These are phyloP conservation scores for Hordeum marinum DNA, from an alignment of 176 grass and related monocot species.

Conservation along the genomic window DNA sequence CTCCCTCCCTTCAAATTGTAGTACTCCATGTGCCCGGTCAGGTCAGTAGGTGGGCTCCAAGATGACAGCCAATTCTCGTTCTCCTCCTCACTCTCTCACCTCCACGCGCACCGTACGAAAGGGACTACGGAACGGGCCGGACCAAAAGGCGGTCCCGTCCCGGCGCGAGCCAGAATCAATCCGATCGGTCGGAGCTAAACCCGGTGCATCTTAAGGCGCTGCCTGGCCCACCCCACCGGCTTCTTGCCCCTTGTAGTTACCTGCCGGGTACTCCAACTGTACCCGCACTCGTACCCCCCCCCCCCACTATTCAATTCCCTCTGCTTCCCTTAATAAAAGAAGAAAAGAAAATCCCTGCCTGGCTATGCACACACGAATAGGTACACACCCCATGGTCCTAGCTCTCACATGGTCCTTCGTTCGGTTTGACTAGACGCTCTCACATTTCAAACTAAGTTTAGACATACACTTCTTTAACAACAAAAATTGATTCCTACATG, in stretches of 20 bases:
- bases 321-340: too few species aligned
- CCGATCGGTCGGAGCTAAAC: conserved; percentile 18
- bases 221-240: conserved; percentile 17
- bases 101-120: conserved; percentile 19
- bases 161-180: not conserved
- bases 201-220: not conserved
- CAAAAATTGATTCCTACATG: too few species aligned
- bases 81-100: not conserved
- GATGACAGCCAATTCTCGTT: not conserved
- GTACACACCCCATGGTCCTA: too few species aligned
- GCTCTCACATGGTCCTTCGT: too few species aligned
- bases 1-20: not conserved
- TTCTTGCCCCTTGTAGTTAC: not conserved
- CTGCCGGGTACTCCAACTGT: conserved; percentile 23
- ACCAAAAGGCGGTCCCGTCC: not conserved
- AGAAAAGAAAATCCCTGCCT: too few species aligned
- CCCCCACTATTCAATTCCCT: not conserved
- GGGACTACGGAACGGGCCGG: conserved; percentile 33
- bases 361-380: too few species aligned
- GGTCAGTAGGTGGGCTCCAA: conserved; percentile 19
- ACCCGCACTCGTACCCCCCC: conserved; percentile 18
- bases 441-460: too few species aligned
- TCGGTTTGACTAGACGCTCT: too few species aligned
- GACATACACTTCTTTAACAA: too few species aligned
- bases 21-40: conserved; percentile 42